Conservation (phyloP, 1,139 yeast species). For the Hemisphaericaspora subhashii region DNA sequence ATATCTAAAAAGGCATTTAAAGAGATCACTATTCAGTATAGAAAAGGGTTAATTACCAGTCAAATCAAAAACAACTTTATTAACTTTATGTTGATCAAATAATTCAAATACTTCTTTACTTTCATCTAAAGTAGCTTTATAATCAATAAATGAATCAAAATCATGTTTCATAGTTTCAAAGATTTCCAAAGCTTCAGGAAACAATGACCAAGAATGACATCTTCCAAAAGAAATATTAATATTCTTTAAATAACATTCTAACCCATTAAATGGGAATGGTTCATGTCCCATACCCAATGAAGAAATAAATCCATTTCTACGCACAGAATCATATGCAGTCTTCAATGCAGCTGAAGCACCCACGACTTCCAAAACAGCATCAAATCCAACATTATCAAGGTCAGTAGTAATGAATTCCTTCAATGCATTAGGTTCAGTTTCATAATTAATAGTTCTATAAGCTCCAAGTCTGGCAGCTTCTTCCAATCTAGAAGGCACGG, state of each 20-base stretch:
- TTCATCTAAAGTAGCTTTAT: slow-evolving; percentile 41
- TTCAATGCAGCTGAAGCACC: slow-evolving; percentile 52
- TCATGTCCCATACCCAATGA: slow-evolving; percentile 67
- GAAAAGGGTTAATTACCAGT: slow-evolving; percentile 3
- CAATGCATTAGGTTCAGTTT: slow-evolving; percentile 30
- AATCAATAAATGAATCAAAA: slow-evolving; percentile 51
- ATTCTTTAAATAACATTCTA: slow-evolving; percentile 60
- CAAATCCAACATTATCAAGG: slow-evolving; percentile 47
- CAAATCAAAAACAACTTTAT: slow-evolving; percentile 52
- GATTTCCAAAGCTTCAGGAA: slow-evolving; percentile 51
- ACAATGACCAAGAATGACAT: slow-evolving; percentile 62
- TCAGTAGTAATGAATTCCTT: slow-evolving; percentile 24
- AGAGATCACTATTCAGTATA: too few species aligned
- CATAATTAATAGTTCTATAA: slow-evolving; percentile 40
- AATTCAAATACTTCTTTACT: slow-evolving; percentile 48
- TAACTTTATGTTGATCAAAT: slow-evolving; percentile 55
- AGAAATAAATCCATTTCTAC: slow-evolving; percentile 59
- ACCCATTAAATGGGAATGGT: slow-evolving; percentile 55
- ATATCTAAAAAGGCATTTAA: too few species aligned
- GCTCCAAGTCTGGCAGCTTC: slow-evolving; percentile 51
- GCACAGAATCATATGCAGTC: slow-evolving; percentile 53
- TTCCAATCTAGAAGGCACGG: slow-evolving; percentile 47
- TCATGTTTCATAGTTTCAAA: slow-evolving; percentile 46
- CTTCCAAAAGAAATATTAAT: slow-evolving; percentile 62
- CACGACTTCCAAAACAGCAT: slow-evolving; percentile 59